A percentile compares a stretch with the other conserved stretches of the same genome.
phyloP scores from a whole-genome alignment of 129 eudicot species.

The Erigeron canadensis region DNA sequence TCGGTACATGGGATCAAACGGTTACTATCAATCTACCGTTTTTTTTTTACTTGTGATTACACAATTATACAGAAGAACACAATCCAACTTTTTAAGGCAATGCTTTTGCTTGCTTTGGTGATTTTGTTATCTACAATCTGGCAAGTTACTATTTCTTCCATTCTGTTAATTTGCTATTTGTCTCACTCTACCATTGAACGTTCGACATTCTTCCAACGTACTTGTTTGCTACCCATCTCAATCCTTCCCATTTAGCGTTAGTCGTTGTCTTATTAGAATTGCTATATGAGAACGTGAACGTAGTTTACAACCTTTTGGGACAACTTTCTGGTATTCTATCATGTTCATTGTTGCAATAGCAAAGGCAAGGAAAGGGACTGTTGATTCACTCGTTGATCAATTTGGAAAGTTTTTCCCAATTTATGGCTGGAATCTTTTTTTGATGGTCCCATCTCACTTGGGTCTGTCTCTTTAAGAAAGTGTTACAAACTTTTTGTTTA shows the following conservation, averaged over 20 bases:
- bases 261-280: slow-evolving; percentile 8
- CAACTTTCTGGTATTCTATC: slow-evolving; percentile 2
- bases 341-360: not conserved
- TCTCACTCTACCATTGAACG: not conserved
- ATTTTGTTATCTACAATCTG: not conserved
- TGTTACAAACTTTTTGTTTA: not conserved
- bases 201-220: slow-evolving; percentile 1
- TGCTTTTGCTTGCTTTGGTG: not conserved
- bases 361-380: not conserved
- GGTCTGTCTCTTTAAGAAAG: not conserved
- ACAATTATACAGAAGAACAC: too few relatives aligned
- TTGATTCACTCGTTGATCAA: slow-evolving; percentile 2
- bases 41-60: too few relatives aligned
- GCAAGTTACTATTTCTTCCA: not conserved
- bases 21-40: too few relatives aligned
- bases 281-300: not conserved
- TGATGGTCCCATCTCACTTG: not conserved
- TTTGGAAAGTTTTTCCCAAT: not conserved
- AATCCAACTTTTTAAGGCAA: too few relatives aligned
- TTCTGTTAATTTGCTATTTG: not conserved
- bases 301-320: not conserved
- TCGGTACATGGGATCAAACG: too few relatives aligned
- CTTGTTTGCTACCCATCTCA: slow-evolving; percentile 6
- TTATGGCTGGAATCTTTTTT: not conserved
- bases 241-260: not conserved